These are phyloP conservation scores for Ceratocystis eucalypticola DNA, from an alignment of 2,329 filamentous ascomycete genomes.

Conservation along the genomic window DNA sequence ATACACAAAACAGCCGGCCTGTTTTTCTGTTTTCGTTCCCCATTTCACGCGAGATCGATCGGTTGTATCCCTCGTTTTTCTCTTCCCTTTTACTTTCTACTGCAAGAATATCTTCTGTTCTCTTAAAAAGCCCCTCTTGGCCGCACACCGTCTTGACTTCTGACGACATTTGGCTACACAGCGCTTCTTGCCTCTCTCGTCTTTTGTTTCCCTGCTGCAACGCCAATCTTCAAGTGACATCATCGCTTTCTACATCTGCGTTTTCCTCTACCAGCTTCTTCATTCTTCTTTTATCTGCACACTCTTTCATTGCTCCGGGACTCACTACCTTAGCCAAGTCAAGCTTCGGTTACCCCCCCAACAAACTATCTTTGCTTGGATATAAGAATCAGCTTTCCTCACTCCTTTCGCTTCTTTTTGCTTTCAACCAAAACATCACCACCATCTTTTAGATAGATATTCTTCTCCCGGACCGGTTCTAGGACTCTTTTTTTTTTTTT, in stretches of 20 bases:
- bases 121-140: background rate
- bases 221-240: background rate
- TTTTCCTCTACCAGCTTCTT: background rate
- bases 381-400: background rate
- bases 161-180: background rate
- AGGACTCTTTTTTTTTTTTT: background rate
- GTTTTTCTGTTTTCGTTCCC: background rate
- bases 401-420: background rate
- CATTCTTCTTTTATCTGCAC: background rate
- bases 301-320: background rate
- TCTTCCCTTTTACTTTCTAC: background rate
- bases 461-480: background rate
- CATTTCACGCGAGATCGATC: slow-evolving; percentile 8
- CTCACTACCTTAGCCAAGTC: background rate
- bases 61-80: background rate
- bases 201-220: background rate
- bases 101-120: background rate
- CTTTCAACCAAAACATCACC: background rate
- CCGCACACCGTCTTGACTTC: background rate
- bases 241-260: background rate
- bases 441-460: background rate
- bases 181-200: background rate
- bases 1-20: background rate
- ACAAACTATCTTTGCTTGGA: background rate
- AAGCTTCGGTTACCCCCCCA: background rate